These are phyloP conservation scores for Clitopilus hobsonii DNA, from an alignment of 768 basidiomycete species.

Conservation along the genomic window DNA sequence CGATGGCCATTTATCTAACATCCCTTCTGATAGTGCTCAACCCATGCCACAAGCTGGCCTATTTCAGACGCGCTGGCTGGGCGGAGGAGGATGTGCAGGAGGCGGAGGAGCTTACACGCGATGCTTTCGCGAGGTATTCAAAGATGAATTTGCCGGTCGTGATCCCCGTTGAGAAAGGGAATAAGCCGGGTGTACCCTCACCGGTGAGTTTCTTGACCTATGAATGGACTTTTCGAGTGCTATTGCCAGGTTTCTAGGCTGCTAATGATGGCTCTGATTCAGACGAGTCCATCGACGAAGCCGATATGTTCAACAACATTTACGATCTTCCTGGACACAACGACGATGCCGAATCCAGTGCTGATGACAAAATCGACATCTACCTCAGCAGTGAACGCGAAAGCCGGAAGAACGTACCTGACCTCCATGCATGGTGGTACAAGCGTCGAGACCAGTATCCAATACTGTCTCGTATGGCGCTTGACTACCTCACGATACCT, in stretches of 20 bases:
- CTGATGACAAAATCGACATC: constrained; percentile 13
- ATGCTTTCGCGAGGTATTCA: constrained; percentile 8
- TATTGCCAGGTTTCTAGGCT: too few species aligned
- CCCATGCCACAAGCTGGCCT: constrained; percentile 23
- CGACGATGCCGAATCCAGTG: constrained; percentile 1
- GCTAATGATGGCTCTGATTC: too few species aligned
- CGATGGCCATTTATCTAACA: not conserved
- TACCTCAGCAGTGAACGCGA: constrained; percentile 18
- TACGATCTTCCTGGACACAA: constrained; percentile 12
- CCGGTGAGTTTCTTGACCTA: too few species aligned
- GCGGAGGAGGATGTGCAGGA: constrained; percentile 18
- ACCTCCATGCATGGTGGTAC: constrained; percentile 15
- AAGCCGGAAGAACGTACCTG: constrained; percentile 11
- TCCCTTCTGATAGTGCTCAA: constrained; percentile 18
- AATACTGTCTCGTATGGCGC: constrained; percentile 19
- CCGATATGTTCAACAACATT: constrained; percentile 12
- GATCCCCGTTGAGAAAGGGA: too few species aligned
- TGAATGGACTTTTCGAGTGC: too few species aligned
- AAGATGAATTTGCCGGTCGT: too few species aligned
- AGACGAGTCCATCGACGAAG: too few species aligned
- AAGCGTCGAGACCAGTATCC: constrained; percentile 11
- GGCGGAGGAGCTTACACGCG: constrained; percentile 12
- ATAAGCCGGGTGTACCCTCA: too few species aligned
- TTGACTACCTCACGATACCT: constrained; percentile 21
- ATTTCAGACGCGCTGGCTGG: constrained; percentile 21